These are phyloP conservation scores for Metarhizium rileyi DNA, from an alignment of 2,329 filamentous ascomycete species.

Conservation along the genomic window DNA sequence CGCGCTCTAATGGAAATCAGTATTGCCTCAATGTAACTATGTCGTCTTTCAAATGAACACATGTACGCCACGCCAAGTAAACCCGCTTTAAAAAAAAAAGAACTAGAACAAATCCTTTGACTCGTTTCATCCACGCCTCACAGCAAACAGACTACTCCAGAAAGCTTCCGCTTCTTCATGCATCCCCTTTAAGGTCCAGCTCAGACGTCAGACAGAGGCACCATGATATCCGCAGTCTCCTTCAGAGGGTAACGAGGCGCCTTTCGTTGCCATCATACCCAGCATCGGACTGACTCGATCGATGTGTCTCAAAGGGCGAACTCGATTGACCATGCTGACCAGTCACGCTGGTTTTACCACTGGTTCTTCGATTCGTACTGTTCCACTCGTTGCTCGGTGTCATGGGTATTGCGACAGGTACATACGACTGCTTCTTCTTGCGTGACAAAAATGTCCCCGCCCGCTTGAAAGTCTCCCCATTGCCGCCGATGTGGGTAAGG, in stretches of 20 bases:
- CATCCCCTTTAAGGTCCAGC: background rate
- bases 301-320: background rate
- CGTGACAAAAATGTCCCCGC: slow-evolving; percentile 6
- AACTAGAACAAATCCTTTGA: no score
- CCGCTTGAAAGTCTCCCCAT: slow-evolving; percentile 6
- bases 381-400: slow-evolving; percentile 2
- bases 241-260: slow-evolving; percentile 2
- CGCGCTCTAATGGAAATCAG: no score
- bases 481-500: slow-evolving; percentile 21
- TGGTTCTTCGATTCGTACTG: background rate
- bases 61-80: no score
- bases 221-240: slow-evolving; percentile 2
- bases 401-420: slow-evolving; percentile 6
- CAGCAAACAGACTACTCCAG: background rate
- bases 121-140: no score
- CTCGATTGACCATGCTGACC: no score
- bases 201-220: background rate
- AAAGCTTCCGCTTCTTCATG: background rate
- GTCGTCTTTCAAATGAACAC: no score
- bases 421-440: slow-evolving; percentile 7
- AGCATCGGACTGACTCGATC: no score
- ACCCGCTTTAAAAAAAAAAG: no score
- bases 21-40: no score
- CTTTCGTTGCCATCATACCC: no score
- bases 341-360: background rate